Base-by-base conservation (phyloP, 2,329 filamentous ascomycete genomes). In the Simplicillium aogashimaense region DNA sequence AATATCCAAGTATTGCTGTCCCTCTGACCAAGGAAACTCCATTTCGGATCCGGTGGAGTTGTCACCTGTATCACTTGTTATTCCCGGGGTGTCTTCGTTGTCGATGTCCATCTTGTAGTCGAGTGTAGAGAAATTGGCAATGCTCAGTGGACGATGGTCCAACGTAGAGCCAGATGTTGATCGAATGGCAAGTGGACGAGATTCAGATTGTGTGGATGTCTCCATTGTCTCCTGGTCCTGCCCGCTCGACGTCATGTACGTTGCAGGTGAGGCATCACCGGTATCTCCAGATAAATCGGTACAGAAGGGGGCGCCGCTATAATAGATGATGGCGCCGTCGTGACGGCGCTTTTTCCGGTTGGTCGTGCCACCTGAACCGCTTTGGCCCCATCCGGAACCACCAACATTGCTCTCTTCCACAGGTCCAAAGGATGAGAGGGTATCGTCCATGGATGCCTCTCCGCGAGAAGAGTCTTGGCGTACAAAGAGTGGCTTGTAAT, bases 321-420 rank as follows among this genome's bases (percentile, higher is more conserved):
- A 94, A 53, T 89, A 94, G 14, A 90, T 87, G 48, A 94, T 83
- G 1, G 83, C 79, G 8, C 86, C 86, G 43, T 84, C 78, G 11
- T 78, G 70, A 1, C 67, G 71, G 18, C 72, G 72, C 55, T 72
- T 76, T 47, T 63, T 70, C 46, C 62, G 67, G 51, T 53, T 69
- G 42, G 59, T 70, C 36, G 54, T 66, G 13, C 6, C 30, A 47
- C 54, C 74, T 47, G 65, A 75, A 51, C 65, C 65, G 45, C 67
- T 70, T 29, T 62, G 57, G 12, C 57, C 64, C 63, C 65, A 70
- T 37, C 62, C 55, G 0, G 71, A 74, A 13, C 64, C 66, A 2
- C 61, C 67, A 10, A 65, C 45, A 33, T 70, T 71, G 43, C 69
- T 76, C 9, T 70, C 66, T 7, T 71, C 70, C 1, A 57, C 56